These are phyloP conservation scores for Dillenia turbinata DNA, from an alignment of 164 flowering plant species.

Conservation along the genomic window DNA sequence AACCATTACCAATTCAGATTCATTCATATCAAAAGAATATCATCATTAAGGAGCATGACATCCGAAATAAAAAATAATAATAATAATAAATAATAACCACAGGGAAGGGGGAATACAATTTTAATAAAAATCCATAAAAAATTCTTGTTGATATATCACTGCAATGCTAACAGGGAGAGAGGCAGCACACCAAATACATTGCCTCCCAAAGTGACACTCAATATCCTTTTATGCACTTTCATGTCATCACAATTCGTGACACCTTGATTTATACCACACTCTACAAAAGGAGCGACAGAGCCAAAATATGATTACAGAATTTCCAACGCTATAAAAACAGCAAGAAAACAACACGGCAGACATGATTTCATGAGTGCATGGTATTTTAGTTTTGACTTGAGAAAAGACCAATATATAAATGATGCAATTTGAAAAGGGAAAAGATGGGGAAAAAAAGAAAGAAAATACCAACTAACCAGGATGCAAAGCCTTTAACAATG, in stretches of 20 bases:
- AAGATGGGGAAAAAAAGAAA: background rate
- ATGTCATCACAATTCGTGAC: conserved; percentile 19
- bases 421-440: conserved; percentile 9
- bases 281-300: background rate
- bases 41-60: too few relatives aligned
- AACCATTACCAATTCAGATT: too few relatives aligned
- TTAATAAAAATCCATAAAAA: too few relatives aligned
- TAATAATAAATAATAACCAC: too few relatives aligned
- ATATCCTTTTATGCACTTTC: background rate
- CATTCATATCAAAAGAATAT: too few relatives aligned
- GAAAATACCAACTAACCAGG: background rate
- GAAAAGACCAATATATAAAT: background rate
- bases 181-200: conserved; percentile 9
- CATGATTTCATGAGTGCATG: conserved; percentile 18
- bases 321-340: background rate
- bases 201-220: conserved; percentile 8
- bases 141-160: too few relatives aligned
- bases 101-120: too few relatives aligned
- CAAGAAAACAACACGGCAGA: background rate
- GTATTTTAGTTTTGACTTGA: conserved; percentile 7
- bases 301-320: conserved; percentile 8
- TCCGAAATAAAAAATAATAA: too few relatives aligned
- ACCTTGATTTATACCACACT: conserved; percentile 1
- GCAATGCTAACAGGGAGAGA: background rate
- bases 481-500: background rate